A percentile compares a stretch with the other conserved stretches of the same genome.
Conservation (phyloP, 1,139 yeast species). For the Maudiozyma humilis region DNA sequence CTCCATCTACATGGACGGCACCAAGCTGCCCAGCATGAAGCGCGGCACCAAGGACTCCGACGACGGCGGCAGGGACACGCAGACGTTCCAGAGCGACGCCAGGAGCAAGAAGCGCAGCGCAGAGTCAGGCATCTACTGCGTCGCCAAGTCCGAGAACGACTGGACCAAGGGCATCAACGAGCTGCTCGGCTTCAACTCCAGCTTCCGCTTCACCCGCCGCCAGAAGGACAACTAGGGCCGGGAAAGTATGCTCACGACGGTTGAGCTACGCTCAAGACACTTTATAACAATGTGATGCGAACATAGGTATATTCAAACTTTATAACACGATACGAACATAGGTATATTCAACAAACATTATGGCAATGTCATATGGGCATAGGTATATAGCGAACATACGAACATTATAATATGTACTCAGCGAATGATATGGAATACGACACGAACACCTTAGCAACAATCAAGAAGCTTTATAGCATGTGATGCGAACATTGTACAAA, state of each 20-base stretch:
- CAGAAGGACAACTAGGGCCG: conserved; percentile 7
- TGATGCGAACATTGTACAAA: too few relatives aligned
- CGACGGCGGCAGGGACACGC: conserved; percentile 6
- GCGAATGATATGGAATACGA: too few relatives aligned
- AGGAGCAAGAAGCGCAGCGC: conserved; percentile 12
- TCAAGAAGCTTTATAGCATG: too few relatives aligned
- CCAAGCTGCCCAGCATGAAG: conserved; percentile 31
- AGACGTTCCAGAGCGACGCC: background rate
- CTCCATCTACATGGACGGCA: conserved; percentile 43
- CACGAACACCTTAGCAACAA: too few relatives aligned
- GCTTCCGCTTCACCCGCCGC: conserved; percentile 43
- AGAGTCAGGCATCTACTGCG: conserved; percentile 77
- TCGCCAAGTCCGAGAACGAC: conserved; percentile 72
- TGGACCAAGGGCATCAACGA: conserved; percentile 90
- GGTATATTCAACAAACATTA: conserved; percentile 4
- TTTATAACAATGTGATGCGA: conserved; percentile 2
- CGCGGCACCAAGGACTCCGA: conserved; percentile 1
- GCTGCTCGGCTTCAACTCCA: conserved; percentile 77
- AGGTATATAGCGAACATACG: too few relatives aligned
- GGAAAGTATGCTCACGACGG: background rate
- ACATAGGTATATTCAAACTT: too few relatives aligned
- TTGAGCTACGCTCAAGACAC: conserved; percentile 2
- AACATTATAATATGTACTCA: too few relatives aligned
- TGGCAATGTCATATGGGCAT: too few relatives aligned
- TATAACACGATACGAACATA: conserved; percentile 1